A percentile compares a stretch with the other conserved stretches of the same genome.
These are phyloP conservation scores for Aspergillus heteromorphus DNA, from an alignment of 495 filamentous ascomycete species.

Conservation along the genomic window DNA sequence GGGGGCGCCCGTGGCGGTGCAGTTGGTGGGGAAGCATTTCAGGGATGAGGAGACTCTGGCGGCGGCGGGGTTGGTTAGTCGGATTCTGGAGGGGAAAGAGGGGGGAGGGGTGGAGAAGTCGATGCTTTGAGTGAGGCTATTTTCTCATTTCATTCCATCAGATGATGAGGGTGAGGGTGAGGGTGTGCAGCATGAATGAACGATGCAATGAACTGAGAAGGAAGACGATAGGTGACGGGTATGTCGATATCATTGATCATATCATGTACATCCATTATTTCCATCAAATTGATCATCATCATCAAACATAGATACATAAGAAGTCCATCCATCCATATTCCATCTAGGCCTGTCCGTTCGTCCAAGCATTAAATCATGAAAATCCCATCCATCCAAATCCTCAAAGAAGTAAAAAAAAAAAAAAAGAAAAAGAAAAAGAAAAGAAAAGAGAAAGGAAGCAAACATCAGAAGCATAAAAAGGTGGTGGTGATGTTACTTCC, in stretches of 20 bases:
- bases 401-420: not conserved
- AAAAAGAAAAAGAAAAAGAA: constrained; percentile 1
- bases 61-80: constrained; percentile 28
- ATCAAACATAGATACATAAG: no score
- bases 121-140: not conserved
- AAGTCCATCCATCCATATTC: not conserved
- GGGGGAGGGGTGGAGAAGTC: not conserved
- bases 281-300: no score
- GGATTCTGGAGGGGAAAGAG: constrained; percentile 15
- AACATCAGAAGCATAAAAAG: not conserved
- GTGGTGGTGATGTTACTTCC: constrained; percentile 26
- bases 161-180: not conserved
- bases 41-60: constrained; percentile 39
- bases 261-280: not conserved
- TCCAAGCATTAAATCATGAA: constrained; percentile 10
- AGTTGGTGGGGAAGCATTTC: constrained; percentile 45
- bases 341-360: no score
- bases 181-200: no score
- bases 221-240: not conserved
- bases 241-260: not conserved
- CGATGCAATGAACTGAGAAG: no score
- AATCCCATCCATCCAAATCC: not conserved
- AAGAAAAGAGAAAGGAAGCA: constrained; percentile 3
- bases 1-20: constrained; percentile 46
- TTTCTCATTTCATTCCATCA: no score